Conservation (phyloP, 164 flowering plant genomes). For the Chimonanthus salicifolius region DNA sequence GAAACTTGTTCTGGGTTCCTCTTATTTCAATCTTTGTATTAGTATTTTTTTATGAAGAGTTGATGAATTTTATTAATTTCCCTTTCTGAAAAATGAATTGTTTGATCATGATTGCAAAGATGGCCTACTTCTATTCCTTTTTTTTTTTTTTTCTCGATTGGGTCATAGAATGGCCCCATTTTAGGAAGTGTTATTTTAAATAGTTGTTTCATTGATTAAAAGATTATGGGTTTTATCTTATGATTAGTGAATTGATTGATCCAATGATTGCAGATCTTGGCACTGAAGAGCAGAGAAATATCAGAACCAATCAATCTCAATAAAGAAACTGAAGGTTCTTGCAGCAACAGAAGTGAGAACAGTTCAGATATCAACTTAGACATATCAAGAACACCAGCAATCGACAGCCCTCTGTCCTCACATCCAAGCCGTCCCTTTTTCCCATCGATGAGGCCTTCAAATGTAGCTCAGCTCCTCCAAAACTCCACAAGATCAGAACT, state of each 20-base stretch:
- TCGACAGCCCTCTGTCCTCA: constrained; percentile 48
- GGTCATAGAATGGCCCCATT: neutral
- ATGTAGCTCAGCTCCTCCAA: constrained; percentile 50
- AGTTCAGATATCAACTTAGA: constrained; percentile 79
- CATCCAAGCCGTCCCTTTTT: constrained; percentile 35
- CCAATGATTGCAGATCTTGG: constrained; percentile 53
- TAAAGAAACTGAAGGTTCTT: constrained; percentile 94
- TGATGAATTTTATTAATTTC: neutral
- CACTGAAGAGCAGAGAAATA: constrained; percentile 69
- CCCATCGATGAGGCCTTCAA: constrained; percentile 37
- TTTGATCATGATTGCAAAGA: neutral
- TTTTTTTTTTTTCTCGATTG: neutral
- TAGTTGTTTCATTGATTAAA: neutral
- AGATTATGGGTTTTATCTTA: neutral
- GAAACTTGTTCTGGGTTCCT: neutral
- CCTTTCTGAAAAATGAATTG: neutral
- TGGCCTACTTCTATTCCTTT: neutral
- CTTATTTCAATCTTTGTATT: no score
- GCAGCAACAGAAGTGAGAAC: constrained; percentile 88
- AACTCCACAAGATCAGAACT: constrained; percentile 35
- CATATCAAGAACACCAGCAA: constrained; percentile 63
- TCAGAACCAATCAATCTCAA: constrained; percentile 88
- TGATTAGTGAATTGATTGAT: neutral
- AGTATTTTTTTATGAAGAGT: neutral
- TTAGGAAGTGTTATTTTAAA: neutral